These are phyloP conservation scores for Graphilbum fragrans DNA, from an alignment of 2,329 filamentous ascomycete genomes.

Conservation along the genomic window DNA sequence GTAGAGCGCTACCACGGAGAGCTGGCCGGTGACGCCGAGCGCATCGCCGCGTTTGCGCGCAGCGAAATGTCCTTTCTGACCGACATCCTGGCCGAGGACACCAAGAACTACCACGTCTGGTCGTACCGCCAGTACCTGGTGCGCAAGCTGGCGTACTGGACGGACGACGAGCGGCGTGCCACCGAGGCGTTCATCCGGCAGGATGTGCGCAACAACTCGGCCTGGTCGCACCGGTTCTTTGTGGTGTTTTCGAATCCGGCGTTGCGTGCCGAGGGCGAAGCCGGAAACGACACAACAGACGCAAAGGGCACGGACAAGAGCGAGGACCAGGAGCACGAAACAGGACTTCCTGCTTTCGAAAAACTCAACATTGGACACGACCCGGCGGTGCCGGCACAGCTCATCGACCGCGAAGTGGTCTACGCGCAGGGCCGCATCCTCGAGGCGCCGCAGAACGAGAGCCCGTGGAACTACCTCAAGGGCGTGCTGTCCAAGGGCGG, in stretches of 20 bases:
- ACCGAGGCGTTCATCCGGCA: constrained; percentile 61
- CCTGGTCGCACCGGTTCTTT: constrained; percentile 96
- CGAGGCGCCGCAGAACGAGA: constrained; percentile 84
- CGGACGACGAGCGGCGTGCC: constrained; percentile 52
- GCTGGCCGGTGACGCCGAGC: constrained; percentile 46
- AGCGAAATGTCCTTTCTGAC: constrained; percentile 67
- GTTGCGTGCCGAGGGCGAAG: neutral
- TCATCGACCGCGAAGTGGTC: constrained; percentile 62
- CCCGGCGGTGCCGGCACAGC: constrained; percentile 42
- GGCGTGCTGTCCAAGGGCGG: constrained; percentile 61
- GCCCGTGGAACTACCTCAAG: constrained; percentile 82
- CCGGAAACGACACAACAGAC: neutral
- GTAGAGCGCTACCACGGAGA: constrained; percentile 44
- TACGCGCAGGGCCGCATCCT: constrained; percentile 63
- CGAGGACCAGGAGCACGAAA: neutral
- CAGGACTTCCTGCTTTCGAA: constrained; percentile 10
- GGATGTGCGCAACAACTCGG: constrained; percentile 91
- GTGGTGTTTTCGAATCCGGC: constrained; percentile 62
- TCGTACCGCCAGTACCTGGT: constrained; percentile 72
- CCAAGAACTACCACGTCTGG: constrained; percentile 99
- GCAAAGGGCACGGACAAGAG: neutral
- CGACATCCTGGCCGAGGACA: constrained; percentile 70
- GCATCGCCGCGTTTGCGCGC: constrained; percentile 43
- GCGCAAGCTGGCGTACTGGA: constrained; percentile 53
- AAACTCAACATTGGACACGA: constrained; percentile 39